phyloP scores from a whole-genome alignment of 2,329 filamentous ascomycete genomes.

The Sarocladiaceae sp. region DNA sequence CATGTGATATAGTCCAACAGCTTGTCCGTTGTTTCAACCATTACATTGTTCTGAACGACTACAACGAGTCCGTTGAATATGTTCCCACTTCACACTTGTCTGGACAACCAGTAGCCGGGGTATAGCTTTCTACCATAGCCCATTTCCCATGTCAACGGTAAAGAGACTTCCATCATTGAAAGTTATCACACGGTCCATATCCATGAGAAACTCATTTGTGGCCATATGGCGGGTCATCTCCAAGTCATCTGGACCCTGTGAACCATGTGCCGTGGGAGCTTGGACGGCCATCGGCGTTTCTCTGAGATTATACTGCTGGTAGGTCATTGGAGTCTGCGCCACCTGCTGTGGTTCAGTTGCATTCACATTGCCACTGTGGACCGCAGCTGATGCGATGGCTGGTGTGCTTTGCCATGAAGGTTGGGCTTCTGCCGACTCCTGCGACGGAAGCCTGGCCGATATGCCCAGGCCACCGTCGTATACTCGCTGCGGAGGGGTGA shows the following conservation, averaged over 20 bases:
- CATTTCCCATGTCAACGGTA: background rate
- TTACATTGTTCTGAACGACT: too few relatives aligned
- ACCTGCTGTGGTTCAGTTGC: background rate
- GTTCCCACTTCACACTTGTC: too few relatives aligned
- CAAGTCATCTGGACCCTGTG: constrained; percentile 9
- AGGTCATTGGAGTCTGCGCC: background rate
- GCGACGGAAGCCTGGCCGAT: too few relatives aligned
- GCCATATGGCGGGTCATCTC: constrained; percentile 20
- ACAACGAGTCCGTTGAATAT: too few relatives aligned
- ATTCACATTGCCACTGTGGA: background rate
- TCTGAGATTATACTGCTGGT: background rate
- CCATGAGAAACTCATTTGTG: constrained; percentile 18
- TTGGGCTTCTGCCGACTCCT: background rate
- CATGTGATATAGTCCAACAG: too few relatives aligned
- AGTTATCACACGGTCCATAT: constrained; percentile 22
- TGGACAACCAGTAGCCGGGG: too few relatives aligned
- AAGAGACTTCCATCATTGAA: constrained; percentile 16
- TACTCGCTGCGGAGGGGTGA: background rate
- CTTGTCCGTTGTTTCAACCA: too few relatives aligned
- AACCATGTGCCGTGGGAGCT: background rate
- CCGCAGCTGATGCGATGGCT: background rate
- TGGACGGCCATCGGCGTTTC: background rate
- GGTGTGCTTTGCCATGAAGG: background rate
- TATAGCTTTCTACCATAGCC: background rate
- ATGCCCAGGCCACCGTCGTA: background rate